A percentile compares a stretch with the other conserved stretches of the same genome.
Evolutionary conservation across 1,284 basidiomycete species (phyloP).

Genomic region (Boletus sp.): DNA sequence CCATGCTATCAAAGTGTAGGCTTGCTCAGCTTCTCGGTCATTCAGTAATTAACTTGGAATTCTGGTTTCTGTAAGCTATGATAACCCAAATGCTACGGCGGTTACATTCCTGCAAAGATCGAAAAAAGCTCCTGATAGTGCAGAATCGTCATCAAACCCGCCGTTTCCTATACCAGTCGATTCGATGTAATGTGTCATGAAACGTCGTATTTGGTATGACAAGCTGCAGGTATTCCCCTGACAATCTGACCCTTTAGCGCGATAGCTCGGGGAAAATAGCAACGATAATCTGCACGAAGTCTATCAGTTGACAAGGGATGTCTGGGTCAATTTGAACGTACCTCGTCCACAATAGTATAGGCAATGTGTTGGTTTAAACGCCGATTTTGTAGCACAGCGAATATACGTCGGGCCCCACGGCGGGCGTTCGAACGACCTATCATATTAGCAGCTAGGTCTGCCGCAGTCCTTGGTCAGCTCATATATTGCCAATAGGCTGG

Average conservation of each 20-base stretch:
- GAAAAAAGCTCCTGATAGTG: slow-evolving; percentile 14
- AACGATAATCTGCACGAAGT: slow-evolving; percentile 46
- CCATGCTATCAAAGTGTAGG: slow-evolving; percentile 81
- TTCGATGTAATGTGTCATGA: slow-evolving; percentile 1
- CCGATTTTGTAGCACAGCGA: slow-evolving; percentile 89
- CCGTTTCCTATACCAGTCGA: slow-evolving; percentile 21
- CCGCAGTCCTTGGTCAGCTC: slow-evolving; percentile 7
- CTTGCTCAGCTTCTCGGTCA: slow-evolving; percentile 10
- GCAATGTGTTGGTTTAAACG: slow-evolving; percentile 90
- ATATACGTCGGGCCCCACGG: slow-evolving; percentile 85
- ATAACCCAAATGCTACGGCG: slow-evolving; percentile 60
- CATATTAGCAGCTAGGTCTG: slow-evolving; percentile 93
- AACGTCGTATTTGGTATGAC: neutral
- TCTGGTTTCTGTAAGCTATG: slow-evolving; percentile 45
- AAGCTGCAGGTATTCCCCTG: neutral
- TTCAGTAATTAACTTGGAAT: slow-evolving; percentile 9
- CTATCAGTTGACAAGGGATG: slow-evolving; percentile 9
- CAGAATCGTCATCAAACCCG: slow-evolving; percentile 1
- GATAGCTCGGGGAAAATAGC: slow-evolving; percentile 52
- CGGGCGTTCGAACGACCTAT: slow-evolving; percentile 93
- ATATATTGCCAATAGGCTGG: neutral
- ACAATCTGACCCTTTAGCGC: slow-evolving; percentile 8
- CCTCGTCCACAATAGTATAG: slow-evolving; percentile 86
- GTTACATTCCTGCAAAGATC: slow-evolving; percentile 37
- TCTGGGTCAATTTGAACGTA: slow-evolving; percentile 30